Base-by-base conservation (phyloP, 352 stramenopile genomes). In the Pythium sp. region DNA sequence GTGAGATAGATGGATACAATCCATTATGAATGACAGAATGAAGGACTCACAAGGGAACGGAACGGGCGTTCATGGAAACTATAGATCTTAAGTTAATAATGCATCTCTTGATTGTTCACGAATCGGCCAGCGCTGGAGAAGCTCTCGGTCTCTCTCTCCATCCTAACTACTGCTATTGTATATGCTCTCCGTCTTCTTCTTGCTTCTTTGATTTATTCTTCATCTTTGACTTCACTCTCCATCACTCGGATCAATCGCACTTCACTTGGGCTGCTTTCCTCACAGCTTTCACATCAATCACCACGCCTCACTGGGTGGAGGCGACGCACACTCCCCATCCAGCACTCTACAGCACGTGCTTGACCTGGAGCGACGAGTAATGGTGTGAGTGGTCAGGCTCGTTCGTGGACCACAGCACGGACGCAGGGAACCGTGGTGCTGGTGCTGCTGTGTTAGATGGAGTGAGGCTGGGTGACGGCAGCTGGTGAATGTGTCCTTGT, bases 371-470 rank as follows among this genome's bases (percentile, higher is more conserved):
- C 41, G 41, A 49, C 41, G 41, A 49, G 18, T 49, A 24, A 20
- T 65, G 57, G 60, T 65, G 60, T 20, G 28, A 9, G 60, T 58
- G 43, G 15, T 65, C 60, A 2, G 83, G 71, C 14, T 86, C 76
- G 14, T 70, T 72, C 15, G 41, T 49, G 14, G 70, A 69, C 79
- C 77, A 87, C 15, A 90, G 62, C 43, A 88, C 68, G 1, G 79
- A 90, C 8, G 74, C 77, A 0, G 79, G 79, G 57, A 90, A 90
- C n/a, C 70, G 63, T 3, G 78, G 65, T n/a, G 71, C 69, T 18
- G 60, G 69, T 0, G 70, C 61, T 2, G 74, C 78, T 24, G 72
- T 76, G 58, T 77, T 90, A 38, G 79, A 73, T 9, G 79, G 76
- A 20, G 79, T 85, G 28, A 84, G 72, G 30, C 80, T 72, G 9